Conservation (phyloP, 345 rosid species). For the Capsella bursapastoris region DNA sequence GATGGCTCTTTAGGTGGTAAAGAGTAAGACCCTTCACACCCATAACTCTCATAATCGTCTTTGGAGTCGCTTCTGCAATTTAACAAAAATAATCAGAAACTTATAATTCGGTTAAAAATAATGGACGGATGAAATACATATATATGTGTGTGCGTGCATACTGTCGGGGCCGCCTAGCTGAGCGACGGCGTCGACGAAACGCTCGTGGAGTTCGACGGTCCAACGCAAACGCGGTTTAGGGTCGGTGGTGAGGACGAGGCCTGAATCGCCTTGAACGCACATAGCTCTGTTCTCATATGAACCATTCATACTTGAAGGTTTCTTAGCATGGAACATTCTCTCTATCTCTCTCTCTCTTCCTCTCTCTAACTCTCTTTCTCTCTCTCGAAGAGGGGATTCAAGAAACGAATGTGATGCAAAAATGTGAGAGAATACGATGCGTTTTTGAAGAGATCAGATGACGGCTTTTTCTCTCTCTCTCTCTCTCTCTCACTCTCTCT, state of each 20-base stretch:
- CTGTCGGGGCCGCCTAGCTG: conserved; percentile 99
- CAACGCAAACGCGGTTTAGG: conserved; percentile 99
- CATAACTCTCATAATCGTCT: conserved; percentile 99
- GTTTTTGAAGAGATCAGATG: conserved; percentile 62
- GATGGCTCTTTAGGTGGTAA: conserved; percentile 99
- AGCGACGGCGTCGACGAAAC: conserved; percentile 97
- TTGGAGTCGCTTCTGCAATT: conserved; percentile 91
- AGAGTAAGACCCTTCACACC: conserved; percentile 99
- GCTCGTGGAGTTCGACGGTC: conserved; percentile 99
- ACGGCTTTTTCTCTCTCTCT: conserved; percentile 35
- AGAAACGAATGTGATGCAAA: conserved; percentile 89
- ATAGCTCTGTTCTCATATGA: conserved; percentile 77
- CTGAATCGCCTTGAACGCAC: conserved; percentile 99
- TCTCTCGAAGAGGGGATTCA: conserved; percentile 46
- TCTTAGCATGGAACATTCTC: conserved; percentile 97
- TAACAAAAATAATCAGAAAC: conserved; percentile 4
- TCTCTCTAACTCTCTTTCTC: conserved; percentile 45
- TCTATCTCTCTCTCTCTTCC: conserved; percentile 41
- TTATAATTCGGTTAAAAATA: not conserved
- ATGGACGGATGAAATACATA: not conserved
- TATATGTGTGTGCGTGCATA: conserved; percentile 35
- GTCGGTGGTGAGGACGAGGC: conserved; percentile 98
- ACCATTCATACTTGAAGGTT: conserved; percentile 85
- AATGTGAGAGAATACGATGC: conserved; percentile 86
- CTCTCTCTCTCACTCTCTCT: conserved; percentile 7